These are phyloP conservation scores for Yarrowia divulgata DNA, from an alignment of 805 yeast genomes.

Conservation along the genomic window DNA sequence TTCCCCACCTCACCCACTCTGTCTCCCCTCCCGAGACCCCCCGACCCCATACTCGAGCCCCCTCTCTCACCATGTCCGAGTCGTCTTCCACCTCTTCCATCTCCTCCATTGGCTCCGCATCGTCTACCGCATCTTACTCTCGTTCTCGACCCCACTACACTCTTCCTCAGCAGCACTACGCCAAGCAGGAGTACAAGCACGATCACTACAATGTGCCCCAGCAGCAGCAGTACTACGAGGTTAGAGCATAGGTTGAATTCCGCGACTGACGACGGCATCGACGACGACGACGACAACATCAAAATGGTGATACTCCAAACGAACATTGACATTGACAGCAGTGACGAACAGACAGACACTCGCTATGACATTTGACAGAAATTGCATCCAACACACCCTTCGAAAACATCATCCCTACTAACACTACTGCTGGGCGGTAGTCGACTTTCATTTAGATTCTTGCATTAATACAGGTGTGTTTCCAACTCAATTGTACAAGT, in stretches of 20 bases:
- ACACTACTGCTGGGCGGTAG: conserved; percentile 40
- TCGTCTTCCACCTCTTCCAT: conserved; percentile 26
- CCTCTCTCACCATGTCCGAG: conserved; percentile 38
- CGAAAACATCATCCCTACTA: conserved; percentile 24
- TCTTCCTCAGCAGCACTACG: conserved; percentile 22
- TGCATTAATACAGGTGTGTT: conserved; percentile 39
- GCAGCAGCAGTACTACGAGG: conserved; percentile 34
- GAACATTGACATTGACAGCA: conserved; percentile 5
- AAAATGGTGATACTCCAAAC: conserved; percentile 3
- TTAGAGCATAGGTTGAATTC: conserved; percentile 11
- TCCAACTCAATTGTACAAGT: background rate
- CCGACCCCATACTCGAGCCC: conserved; percentile 33
- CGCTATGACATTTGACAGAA: conserved; percentile 3
- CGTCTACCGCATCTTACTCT: conserved; percentile 27
- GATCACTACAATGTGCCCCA: conserved; percentile 13
- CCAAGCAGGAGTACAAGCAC: conserved; percentile 25
- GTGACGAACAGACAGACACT: too few species aligned
- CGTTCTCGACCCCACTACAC: conserved; percentile 35
- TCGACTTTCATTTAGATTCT: conserved; percentile 38
- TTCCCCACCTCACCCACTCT: conserved; percentile 15
- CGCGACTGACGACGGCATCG: background rate
- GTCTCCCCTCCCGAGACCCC: conserved; percentile 35
- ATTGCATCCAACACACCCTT: conserved; percentile 26
- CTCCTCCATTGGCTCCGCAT: conserved; percentile 27
- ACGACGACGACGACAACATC: background rate